These are phyloP conservation scores for Trichoderma koningii DNA, from an alignment of 2,329 filamentous ascomycete genomes.

Conservation along the genomic window DNA sequence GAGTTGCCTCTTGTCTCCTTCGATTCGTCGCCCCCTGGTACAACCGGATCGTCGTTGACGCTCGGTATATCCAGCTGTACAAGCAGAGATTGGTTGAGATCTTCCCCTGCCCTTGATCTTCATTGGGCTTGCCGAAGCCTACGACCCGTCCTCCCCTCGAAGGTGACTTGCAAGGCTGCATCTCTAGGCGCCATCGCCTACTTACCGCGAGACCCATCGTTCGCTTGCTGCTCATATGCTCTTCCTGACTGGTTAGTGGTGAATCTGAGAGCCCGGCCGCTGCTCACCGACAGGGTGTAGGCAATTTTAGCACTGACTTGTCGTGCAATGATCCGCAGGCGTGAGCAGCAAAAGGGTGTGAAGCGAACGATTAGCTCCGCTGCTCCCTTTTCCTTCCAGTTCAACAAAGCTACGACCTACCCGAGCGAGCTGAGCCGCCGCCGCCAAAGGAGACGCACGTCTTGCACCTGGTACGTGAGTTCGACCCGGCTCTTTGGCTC, in stretches of 20 bases:
- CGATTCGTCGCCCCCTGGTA: neutral
- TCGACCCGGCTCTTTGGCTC: constrained; percentile 12
- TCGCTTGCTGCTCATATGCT: neutral
- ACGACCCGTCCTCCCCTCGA: neutral
- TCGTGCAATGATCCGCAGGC: constrained; percentile 21
- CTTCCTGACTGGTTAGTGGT: constrained; percentile 20
- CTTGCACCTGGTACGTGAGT: constrained; percentile 18
- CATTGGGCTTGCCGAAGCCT: neutral
- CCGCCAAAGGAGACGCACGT: constrained; percentile 3
- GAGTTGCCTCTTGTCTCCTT: neutral
- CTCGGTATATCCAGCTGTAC: constrained; percentile 12
- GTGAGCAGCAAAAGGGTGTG: constrained; percentile 21
- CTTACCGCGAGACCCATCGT: constrained; percentile 15
- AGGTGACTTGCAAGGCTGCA: constrained; percentile 22
- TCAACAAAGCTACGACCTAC: constrained; percentile 11
- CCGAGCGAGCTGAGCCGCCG: constrained; percentile 12
- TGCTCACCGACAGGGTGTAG: constrained; percentile 20
- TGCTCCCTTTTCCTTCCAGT: constrained; percentile 14
- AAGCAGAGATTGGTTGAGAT: constrained; percentile 4
- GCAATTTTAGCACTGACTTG: constrained; percentile 20
- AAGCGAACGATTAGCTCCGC: constrained; percentile 19
- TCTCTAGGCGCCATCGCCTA: constrained; percentile 9
- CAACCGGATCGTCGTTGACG: constrained; percentile 1
- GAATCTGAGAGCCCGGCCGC: neutral
- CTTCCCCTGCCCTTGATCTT: neutral